phyloP scores from a whole-genome alignment of 1,139 yeast genomes.

The Meyerozyma sp. region DNA sequence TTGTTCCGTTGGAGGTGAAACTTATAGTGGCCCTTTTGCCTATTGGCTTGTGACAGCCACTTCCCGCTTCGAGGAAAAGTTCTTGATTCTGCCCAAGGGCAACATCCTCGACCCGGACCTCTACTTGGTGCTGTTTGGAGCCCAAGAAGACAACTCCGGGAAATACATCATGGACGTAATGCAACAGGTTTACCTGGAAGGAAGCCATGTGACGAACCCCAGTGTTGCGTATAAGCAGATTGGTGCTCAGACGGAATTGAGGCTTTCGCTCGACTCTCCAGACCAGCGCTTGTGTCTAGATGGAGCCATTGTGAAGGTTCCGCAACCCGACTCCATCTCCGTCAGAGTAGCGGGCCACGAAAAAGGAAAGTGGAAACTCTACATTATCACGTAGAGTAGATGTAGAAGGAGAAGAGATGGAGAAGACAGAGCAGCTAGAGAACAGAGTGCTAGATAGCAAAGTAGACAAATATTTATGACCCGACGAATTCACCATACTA shows the following conservation, averaged over 20 bases:
- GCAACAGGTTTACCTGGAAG: conserved; percentile 53
- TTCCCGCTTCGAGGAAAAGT: conserved; percentile 59
- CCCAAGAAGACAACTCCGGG: conserved; percentile 18
- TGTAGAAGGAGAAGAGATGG: no score
- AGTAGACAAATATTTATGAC: not conserved
- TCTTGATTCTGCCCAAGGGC: conserved; percentile 70
- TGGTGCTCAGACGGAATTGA: conserved; percentile 14
- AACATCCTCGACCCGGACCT: conserved; percentile 44
- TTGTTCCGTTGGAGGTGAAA: conserved; percentile 12
- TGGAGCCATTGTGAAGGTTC: conserved; percentile 38
- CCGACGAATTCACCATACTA: no score
- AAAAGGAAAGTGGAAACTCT: conserved; percentile 20
- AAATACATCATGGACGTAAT: conserved; percentile 50
- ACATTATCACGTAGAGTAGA: not conserved
- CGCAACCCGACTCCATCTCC: conserved; percentile 18
- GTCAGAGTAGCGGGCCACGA: conserved; percentile 16
- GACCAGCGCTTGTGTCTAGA: conserved; percentile 47
- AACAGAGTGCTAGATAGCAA: no score
- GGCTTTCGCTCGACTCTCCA: conserved; percentile 18
- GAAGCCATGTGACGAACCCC: conserved; percentile 45
- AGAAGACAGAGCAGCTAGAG: no score
- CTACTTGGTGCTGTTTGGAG: conserved; percentile 50
- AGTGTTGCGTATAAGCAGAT: conserved; percentile 41
- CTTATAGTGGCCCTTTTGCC: conserved; percentile 43
- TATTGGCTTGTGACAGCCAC: conserved; percentile 66